Conservation (phyloP, 1,139 yeast species). For the Suhomyces bribrorum region DNA sequence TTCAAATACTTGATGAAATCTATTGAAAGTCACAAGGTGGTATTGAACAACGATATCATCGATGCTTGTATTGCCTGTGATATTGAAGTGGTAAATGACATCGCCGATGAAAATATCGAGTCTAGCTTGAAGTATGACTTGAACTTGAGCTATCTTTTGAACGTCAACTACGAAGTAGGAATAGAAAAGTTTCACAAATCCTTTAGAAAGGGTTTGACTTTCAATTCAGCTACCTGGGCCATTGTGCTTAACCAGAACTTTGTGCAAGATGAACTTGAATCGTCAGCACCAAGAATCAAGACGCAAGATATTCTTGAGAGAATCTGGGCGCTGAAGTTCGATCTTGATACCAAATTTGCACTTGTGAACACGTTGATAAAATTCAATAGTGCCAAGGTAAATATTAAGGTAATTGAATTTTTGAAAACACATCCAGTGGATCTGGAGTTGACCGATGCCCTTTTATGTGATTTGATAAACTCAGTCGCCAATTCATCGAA, state of each 20-base stretch:
- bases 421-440: slow-evolving; percentile 12
- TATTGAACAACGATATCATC: slow-evolving; percentile 23
- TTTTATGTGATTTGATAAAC: slow-evolving; percentile 13
- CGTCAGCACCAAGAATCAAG: slow-evolving; percentile 15
- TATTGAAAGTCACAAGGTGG: slow-evolving; percentile 6
- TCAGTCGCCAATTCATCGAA: slow-evolving; percentile 22
- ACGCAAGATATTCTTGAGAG: slow-evolving; percentile 28
- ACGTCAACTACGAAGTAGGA: slow-evolving; percentile 33
- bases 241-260: slow-evolving; percentile 36
- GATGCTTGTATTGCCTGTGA: slow-evolving; percentile 21
- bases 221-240: slow-evolving; percentile 36
- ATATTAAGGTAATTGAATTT: slow-evolving; percentile 26
- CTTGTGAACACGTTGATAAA: slow-evolving; percentile 25
- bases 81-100: slow-evolving; percentile 7
- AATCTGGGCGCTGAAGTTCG: slow-evolving; percentile 25
- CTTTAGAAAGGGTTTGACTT: slow-evolving; percentile 33
- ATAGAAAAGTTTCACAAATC: slow-evolving; percentile 26
- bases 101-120: slow-evolving; percentile 2
- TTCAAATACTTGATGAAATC: slow-evolving; percentile 18
- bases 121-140: slow-evolving; percentile 18
- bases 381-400: slow-evolving; percentile 31
- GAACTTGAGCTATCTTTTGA: slow-evolving; percentile 33
- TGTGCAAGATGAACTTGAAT: slow-evolving; percentile 20
- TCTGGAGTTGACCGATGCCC: slow-evolving; percentile 9
- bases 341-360: slow-evolving; percentile 14